Conservation (phyloP, 23 red algal species). For the Gracilaria vermiculophylla region DNA sequence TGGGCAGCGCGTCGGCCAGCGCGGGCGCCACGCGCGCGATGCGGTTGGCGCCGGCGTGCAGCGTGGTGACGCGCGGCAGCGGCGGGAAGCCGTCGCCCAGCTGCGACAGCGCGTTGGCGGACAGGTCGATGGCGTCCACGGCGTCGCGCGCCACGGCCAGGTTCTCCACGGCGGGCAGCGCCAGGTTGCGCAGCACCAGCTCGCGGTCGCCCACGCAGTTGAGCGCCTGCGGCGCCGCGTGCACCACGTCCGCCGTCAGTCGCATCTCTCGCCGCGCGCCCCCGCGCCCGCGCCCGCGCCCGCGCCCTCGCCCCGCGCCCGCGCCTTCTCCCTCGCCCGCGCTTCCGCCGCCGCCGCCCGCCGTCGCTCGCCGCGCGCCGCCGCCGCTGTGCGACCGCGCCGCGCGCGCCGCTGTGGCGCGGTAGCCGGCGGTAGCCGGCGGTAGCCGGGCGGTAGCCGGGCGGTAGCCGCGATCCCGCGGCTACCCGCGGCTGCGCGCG, state of each 20-base stretch:
- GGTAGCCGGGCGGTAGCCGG: too few species aligned
- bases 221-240: constrained; percentile 31
- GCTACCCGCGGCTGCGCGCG: too few species aligned
- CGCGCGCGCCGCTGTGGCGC: too few species aligned
- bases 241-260: constrained; percentile 69
- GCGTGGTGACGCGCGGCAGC: constrained; percentile 50
- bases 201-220: constrained; percentile 83
- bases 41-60: constrained; percentile 54
- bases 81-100: constrained; percentile 68
- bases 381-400: too few species aligned
- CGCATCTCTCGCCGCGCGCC: constrained; percentile 39
- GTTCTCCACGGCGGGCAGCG: constrained; percentile 64
- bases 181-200: constrained; percentile 66
- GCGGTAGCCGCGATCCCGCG: too few species aligned
- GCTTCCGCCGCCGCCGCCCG: too few species aligned
- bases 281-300: too few species aligned
- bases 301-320: too few species aligned
- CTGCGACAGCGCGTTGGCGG: constrained; percentile 51
- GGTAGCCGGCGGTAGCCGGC: too few species aligned
- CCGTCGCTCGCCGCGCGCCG: too few species aligned
- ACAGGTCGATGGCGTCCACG: constrained; percentile 77
- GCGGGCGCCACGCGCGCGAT: constrained; percentile 20
- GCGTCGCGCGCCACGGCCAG: constrained; percentile 50
- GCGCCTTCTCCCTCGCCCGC: too few species aligned
- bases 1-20: constrained; percentile 58